Evolutionary conservation across 768 basidiomycete species (phyloP).

Genomic region (Rhizopogon rudus): DNA sequence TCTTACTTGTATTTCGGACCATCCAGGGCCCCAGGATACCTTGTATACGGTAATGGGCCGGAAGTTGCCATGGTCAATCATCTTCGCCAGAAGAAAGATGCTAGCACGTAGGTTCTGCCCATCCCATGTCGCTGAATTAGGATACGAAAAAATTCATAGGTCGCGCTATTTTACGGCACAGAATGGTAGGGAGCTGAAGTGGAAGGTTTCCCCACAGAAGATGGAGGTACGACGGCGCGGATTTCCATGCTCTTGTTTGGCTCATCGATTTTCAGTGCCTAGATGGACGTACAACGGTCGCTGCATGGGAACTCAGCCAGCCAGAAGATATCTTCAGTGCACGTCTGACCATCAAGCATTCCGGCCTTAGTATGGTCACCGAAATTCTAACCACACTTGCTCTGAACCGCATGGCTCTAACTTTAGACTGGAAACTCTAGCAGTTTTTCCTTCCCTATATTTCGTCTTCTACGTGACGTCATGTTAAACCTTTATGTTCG

Average conservation of each 20-base stretch:
- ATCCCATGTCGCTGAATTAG: neutral
- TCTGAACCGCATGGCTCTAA: conserved; percentile 66
- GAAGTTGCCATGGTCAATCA: conserved; percentile 54
- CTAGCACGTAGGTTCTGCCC: conserved; percentile 51
- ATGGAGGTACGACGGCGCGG: conserved; percentile 57
- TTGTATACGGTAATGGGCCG: conserved; percentile 64
- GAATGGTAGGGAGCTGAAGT: conserved; percentile 69
- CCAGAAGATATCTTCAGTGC: conserved; percentile 56
- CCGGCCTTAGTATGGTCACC: conserved; percentile 60
- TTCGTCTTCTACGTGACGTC: neutral
- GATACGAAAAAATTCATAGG: conserved; percentile 28
- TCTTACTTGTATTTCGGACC: conserved; percentile 78
- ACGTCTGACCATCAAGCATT: conserved; percentile 50
- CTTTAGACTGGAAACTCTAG: conserved; percentile 44
- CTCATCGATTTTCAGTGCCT: conserved; percentile 42
- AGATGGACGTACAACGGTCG: conserved; percentile 57
- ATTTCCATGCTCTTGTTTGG: neutral
- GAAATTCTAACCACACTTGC: conserved; percentile 74
- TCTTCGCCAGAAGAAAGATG: conserved; percentile 51
- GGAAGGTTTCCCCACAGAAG: conserved; percentile 56
- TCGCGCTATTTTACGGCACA: conserved; percentile 73
- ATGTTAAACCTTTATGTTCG: neutral
- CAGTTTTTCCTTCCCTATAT: neutral
- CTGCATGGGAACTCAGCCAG: conserved; percentile 61
- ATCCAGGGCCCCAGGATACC: conserved; percentile 49